phyloP scores from a whole-genome alignment of 768 basidiomycete genomes.

The Podaxis carcinomalis region DNA sequence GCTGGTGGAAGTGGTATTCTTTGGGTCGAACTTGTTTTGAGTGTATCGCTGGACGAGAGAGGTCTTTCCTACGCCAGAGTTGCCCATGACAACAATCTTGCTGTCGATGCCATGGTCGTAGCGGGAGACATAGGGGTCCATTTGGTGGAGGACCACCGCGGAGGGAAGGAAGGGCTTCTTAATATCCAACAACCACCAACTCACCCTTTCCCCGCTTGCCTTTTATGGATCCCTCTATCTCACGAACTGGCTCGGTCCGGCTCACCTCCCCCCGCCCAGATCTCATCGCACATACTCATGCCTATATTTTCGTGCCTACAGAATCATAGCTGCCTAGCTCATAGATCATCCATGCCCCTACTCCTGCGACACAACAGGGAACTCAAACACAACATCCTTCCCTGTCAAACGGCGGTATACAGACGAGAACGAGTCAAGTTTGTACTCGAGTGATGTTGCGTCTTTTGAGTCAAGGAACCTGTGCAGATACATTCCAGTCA shows the following conservation, averaged over 20 bases:
- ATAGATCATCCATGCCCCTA: constrained; percentile 23
- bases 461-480: constrained; percentile 99
- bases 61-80: constrained; percentile 83
- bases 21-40: constrained; percentile 84
- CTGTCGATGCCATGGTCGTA: constrained; percentile 87
- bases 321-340: constrained; percentile 17
- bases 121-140: constrained; percentile 67
- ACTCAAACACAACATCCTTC: constrained; percentile 95
- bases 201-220: constrained; percentile 27
- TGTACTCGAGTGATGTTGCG: constrained; percentile 97
- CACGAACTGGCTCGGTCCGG: constrained; percentile 8
- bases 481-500: constrained; percentile 18
- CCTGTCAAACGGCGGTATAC: constrained; percentile 94
- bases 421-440: constrained; percentile 98
- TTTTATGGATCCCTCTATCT: constrained; percentile 29
- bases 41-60: constrained; percentile 88
- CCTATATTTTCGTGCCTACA: constrained; percentile 22
- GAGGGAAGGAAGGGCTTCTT: neutral
- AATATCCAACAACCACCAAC: neutral
- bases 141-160: constrained; percentile 25
- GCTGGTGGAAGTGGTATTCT: constrained; percentile 86
- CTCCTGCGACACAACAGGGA: constrained; percentile 73
- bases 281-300: neutral
- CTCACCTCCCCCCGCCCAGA: constrained; percentile 15
- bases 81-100: constrained; percentile 96